Base-by-base conservation (phyloP, 805 yeast species). In the Candida nitratophila region DNA sequence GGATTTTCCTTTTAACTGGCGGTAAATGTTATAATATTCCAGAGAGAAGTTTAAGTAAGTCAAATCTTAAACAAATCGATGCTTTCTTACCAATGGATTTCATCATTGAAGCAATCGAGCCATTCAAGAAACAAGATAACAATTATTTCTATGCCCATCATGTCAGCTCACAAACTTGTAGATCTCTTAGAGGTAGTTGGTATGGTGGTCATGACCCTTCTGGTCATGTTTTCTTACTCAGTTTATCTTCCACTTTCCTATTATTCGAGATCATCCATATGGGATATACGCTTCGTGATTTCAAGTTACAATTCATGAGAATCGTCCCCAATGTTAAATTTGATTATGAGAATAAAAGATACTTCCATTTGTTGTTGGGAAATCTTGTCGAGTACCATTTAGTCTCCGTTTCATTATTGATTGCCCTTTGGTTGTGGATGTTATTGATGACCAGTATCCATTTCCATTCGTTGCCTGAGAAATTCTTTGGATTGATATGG, bases 181-280 rank as follows among this genome's bases (percentile, higher is more conserved):
- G 93, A 59, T 42, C 57, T 47, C 26, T 75, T 55, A 88, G 81
- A 41, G 83, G 98, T 0, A 46, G 54, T 15, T 85, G 91, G 93
- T 48, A 51, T 8, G 88, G 96, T 0, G 99, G 99, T 0, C 96
- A 88, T 58, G 99, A 93, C 65, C 96, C 98, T 5, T 83, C 91
- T 48, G 99, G 99, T 0, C 99, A 93, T 59, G 83, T 87, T 1
- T 93, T 90, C 54, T 60, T 93, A 36, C 66, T 91, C 38, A 73
- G 83, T 5, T 84, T 83, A 46, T 71, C 86, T 9, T 74, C 83
- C 27, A 58, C 83, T 44, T 75, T 84, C 45, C 56, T 91, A 50
- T 68, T 85, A 56, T 78, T 79, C 44, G 96, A 90, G 57, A 57
- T 77, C 8, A 47, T 70, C 3, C 39, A 45, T 9, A 46, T 59